Conservation (phyloP, 2,329 filamentous ascomycete species). For the Calonectria fujianensis region DNA sequence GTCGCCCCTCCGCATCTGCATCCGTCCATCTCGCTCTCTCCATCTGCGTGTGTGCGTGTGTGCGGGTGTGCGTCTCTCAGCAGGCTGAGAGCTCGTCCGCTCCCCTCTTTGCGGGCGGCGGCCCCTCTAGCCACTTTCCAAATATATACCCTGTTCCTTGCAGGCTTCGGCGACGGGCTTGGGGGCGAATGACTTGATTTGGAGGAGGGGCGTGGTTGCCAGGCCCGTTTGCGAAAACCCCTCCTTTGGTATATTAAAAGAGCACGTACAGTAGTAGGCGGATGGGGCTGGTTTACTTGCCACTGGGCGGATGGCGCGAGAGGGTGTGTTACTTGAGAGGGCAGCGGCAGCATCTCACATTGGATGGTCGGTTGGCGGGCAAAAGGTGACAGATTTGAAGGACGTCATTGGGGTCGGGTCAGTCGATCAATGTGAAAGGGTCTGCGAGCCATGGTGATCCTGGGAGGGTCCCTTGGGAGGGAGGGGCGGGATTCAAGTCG, state of each 20-base stretch:
- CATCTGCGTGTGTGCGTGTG: not conserved
- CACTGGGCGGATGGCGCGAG: not conserved
- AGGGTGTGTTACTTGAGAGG: constrained; percentile 32
- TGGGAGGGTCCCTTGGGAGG: constrained; percentile 26
- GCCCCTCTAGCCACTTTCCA: constrained; percentile 33
- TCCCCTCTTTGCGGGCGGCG: not conserved
- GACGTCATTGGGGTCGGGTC: constrained; percentile 32
- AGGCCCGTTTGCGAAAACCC: constrained; percentile 9
- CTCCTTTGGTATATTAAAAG: constrained; percentile 6
- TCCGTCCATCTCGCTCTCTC: constrained; percentile 15
- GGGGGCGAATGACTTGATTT: constrained; percentile 40
- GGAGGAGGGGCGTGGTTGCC: not conserved
- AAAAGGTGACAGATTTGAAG: constrained; percentile 23
- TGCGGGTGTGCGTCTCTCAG: not conserved
- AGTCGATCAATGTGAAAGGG: constrained; percentile 34
- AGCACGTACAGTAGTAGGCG: not conserved
- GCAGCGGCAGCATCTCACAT: constrained; percentile 10
- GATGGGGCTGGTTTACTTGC: not conserved
- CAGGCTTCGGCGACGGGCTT: constrained; percentile 32
- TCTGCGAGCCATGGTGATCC: constrained; percentile 35
- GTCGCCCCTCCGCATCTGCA: constrained; percentile 30
- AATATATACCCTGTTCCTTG: constrained; percentile 48
- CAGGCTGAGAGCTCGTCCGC: not conserved
- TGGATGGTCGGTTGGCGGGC: constrained; percentile 22
- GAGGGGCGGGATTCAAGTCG: constrained; percentile 24